Evolutionary conservation across 1,139 yeast species (phyloP).

Genomic region (Saccharomyces hybrid): DNA sequence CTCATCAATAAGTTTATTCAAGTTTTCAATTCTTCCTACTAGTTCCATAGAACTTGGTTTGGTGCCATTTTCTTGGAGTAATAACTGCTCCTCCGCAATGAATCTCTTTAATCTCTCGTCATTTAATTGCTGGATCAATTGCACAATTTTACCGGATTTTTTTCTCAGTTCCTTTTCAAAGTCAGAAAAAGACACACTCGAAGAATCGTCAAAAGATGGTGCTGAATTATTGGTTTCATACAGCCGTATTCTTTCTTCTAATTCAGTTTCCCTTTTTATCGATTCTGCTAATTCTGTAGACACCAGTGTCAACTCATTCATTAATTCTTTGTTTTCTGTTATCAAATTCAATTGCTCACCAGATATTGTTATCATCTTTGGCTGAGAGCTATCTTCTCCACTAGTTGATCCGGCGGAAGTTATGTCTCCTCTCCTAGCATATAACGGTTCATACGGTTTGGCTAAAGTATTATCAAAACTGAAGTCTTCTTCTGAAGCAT

Average conservation of each 20-base stretch:
- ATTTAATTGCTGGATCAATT: constrained; percentile 49
- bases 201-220: constrained; percentile 5
- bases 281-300: constrained; percentile 68
- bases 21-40: constrained; percentile 49
- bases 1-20: constrained; percentile 40
- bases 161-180: constrained; percentile 32
- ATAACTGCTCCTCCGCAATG: constrained; percentile 62
- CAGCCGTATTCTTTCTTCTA: constrained; percentile 42
- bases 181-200: constrained; percentile 1
- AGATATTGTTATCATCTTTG: constrained; percentile 35
- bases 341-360: constrained; percentile 57
- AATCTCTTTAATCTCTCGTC: constrained; percentile 59
- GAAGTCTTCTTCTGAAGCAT: constrained; percentile 11
- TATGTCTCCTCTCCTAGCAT: constrained; percentile 5
- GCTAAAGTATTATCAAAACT: constrained; percentile 20
- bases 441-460: constrained; percentile 16
- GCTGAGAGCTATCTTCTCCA: constrained; percentile 8
- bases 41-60: constrained; percentile 48
- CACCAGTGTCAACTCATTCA: constrained; percentile 58
- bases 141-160: constrained; percentile 43
- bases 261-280: constrained; percentile 53
- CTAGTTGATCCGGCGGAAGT: neutral
- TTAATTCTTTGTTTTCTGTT: constrained; percentile 49
- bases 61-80: constrained; percentile 48
- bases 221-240: constrained; percentile 6